phyloP scores from a whole-genome alignment of 2,329 filamentous ascomycete species.

The Colletotrichum endophyticum region DNA sequence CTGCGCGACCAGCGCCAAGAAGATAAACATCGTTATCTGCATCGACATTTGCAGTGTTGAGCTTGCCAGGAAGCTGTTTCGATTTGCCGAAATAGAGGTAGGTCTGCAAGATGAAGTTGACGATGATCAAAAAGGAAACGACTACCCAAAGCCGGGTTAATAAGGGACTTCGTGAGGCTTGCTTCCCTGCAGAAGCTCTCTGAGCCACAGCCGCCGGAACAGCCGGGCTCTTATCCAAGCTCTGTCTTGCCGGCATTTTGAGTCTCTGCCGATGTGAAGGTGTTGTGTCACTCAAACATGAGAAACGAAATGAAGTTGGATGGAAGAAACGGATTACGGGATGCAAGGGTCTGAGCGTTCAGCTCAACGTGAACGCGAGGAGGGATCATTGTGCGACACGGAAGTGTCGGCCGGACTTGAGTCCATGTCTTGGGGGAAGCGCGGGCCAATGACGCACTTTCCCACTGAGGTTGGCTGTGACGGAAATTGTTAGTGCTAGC shows the following conservation, averaged over 20 bases:
- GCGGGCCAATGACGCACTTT: constrained; percentile 9
- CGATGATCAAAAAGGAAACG: neutral
- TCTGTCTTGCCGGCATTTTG: constrained; percentile 5
- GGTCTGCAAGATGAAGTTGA: neutral
- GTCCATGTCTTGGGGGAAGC: neutral
- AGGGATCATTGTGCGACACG: constrained; percentile 5
- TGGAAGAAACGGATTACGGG: neutral
- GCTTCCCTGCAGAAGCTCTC: neutral
- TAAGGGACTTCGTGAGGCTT: constrained; percentile 4
- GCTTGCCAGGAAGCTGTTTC: neutral
- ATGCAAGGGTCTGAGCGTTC: neutral
- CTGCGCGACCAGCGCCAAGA: constrained; percentile 57
- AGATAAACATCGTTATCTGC: constrained; percentile 45
- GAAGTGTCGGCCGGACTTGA: constrained; percentile 1
- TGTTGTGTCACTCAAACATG: neutral
- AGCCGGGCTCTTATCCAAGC: constrained; percentile 7
- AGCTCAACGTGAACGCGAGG: neutral
- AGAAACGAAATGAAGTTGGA: neutral
- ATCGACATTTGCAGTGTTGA: neutral
- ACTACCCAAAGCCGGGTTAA: neutral
- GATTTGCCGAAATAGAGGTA: neutral
- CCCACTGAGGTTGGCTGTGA: neutral
- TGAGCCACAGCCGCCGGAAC: neutral
- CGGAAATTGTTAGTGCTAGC: constrained; percentile 10
- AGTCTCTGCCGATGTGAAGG: neutral